Base-by-base conservation (phyloP, 352 stramenopile species). In the Thalassiosira livingstoniorum region DNA sequence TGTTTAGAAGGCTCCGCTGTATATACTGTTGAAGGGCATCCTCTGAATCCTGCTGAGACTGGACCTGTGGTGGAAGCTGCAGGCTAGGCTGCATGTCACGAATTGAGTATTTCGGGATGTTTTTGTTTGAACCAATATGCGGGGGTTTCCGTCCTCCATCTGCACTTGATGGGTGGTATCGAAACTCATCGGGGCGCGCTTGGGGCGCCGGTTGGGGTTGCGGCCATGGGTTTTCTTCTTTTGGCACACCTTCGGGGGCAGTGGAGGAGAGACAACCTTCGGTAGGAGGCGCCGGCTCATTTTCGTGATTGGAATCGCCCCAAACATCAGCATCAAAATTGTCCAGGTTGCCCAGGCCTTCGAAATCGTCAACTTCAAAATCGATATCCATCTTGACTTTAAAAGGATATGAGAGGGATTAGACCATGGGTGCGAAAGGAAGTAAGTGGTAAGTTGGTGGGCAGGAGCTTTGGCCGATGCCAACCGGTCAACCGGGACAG, bases 241-340 rank as follows among this genome's bases (percentile, higher is more conserved):
- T n/a, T n/a, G n/a, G n/a, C n/a, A n/a, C n/a, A n/a, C n/a, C n/a
- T n/a, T n/a, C n/a, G n/a, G n/a, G n/a, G n/a, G n/a, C n/a, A n/a
- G n/a, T n/a, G n/a, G n/a, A n/a, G n/a, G 58, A 45, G 27, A 47
- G 11, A 32, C 63, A 31, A 5, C 25, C 21, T 21, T n/a, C 29
- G 3, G 47, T 27, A 2, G 66, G 67, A 21, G 51, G 53, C n/a
- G 65, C 67, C 47, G 5, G 47, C 4, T 27, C 5, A 58, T 5
- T n/a, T 5, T 10, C 21, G 27, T 7, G 21, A 58, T 58, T 47
- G 15, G 34, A 15, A 4, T 53, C 31, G 55, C 55, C 69, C 11
- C 63, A 63, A 63, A 63, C 75, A 51, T 81, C 74, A 65, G 37
- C 75, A 2, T 81, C 63, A 25, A 81, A 25, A 62, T 81, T 75